Evolutionary conservation across 163 green algal genomes (phyloP).

Genomic region (Picocystis sp.): DNA sequence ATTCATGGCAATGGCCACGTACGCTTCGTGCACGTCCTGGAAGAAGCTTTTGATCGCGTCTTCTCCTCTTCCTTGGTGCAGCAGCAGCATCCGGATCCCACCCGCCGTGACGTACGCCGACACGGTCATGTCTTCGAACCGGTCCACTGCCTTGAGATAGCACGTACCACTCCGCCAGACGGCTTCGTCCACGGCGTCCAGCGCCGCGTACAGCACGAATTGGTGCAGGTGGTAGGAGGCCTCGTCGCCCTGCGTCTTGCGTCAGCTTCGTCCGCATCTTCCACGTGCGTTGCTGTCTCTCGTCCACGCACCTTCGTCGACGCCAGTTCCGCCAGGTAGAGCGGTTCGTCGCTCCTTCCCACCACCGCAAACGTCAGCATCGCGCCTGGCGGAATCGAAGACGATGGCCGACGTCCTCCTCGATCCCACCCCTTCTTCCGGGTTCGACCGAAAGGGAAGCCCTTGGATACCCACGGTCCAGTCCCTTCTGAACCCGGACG

Average conservation of each 20-base stretch:
- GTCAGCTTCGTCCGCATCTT: too few relatives aligned
- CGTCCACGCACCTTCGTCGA: too few relatives aligned
- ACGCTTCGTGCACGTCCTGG: slow-evolving; percentile 3
- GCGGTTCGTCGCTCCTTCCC: too few relatives aligned
- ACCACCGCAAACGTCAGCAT: too few relatives aligned
- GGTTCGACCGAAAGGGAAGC: too few relatives aligned
- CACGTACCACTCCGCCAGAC: slow-evolving; percentile 3
- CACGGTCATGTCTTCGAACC: slow-evolving; percentile 10
- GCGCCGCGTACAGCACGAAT: slow-evolving; percentile 10
- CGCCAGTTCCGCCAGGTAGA: too few relatives aligned
- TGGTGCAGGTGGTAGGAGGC: slow-evolving; percentile 3
- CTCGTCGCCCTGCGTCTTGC: neutral
- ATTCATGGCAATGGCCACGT: neutral
- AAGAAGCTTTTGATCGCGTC: slow-evolving; percentile 3
- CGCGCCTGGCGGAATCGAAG: too few relatives aligned
- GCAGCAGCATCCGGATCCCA: slow-evolving; percentile 5
- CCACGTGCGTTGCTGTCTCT: too few relatives aligned
- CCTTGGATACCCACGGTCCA: too few relatives aligned
- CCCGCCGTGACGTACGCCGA: slow-evolving; percentile 7
- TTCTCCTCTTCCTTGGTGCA: slow-evolving; percentile 1
- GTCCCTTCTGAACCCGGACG: too few relatives aligned
- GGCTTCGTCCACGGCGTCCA: slow-evolving; percentile 9
- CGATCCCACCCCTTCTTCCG: too few relatives aligned
- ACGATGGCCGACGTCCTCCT: too few relatives aligned
- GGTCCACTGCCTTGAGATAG: slow-evolving; percentile 7